Percentiles rank a stretch among this genome's conserved stretches.
phyloP scores from a whole-genome alignment of 1,139 yeast genomes.

The Zygoascus meyerae region DNA sequence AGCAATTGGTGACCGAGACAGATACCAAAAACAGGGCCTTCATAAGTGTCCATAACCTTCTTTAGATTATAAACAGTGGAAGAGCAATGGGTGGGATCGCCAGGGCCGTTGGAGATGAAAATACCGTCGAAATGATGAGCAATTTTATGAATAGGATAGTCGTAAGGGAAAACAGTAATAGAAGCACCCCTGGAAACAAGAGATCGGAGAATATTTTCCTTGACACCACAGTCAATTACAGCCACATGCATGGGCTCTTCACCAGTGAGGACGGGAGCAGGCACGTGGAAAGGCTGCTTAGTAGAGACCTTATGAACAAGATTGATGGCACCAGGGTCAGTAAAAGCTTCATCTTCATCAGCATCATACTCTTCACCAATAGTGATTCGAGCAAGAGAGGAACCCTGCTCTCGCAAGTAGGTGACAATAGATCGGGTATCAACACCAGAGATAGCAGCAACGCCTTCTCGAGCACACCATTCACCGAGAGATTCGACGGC shows the following conservation, averaged over 20 bases:
- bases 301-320: conserved; percentile 93
- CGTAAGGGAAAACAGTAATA: conserved; percentile 91
- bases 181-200: conserved; percentile 93
- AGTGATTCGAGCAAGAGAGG: conserved; percentile 83
- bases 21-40: conserved; percentile 92
- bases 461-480: conserved; percentile 96
- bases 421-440: conserved; percentile 94
- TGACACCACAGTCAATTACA: conserved; percentile 95
- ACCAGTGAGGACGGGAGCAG: conserved; percentile 49
- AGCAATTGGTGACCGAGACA: conserved; percentile 94
- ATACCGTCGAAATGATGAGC: conserved; percentile 92
- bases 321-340: conserved; percentile 87
- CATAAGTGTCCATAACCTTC: conserved; percentile 60
- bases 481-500: conserved; percentile 92
- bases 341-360: conserved; percentile 85
- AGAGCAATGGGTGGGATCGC: conserved; percentile 94
- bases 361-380: conserved; percentile 89
- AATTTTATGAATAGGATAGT: conserved; percentile 85
- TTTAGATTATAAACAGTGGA: conserved; percentile 70
- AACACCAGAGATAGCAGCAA: conserved; percentile 94
- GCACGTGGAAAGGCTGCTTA: conserved; percentile 86
- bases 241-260: conserved; percentile 67
- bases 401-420: conserved; percentile 90
- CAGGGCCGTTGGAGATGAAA: conserved; percentile 95
- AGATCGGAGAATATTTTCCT: conserved; percentile 92